A percentile compares a stretch with the other conserved stretches of the same genome.
Conservation (phyloP, 768 basidiomycete species). For the Mrakia frigida region DNA sequence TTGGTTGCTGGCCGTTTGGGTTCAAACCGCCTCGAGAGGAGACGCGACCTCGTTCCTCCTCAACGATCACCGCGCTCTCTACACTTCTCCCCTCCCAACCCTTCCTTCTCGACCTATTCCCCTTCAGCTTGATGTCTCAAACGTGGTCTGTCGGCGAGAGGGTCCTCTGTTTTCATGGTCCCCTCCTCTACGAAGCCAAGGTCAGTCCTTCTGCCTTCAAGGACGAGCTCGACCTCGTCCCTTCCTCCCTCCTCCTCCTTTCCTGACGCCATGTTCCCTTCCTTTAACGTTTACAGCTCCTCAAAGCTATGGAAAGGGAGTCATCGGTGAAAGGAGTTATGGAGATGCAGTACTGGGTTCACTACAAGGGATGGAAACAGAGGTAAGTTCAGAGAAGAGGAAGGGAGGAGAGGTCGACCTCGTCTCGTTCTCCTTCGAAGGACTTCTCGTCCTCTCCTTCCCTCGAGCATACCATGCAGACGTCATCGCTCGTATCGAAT, state of each 20-base stretch:
- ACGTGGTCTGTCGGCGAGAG: constrained; percentile 61
- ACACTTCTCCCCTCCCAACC: not conserved
- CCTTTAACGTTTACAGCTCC: constrained; percentile 47
- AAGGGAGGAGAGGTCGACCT: not conserved
- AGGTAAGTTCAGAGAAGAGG: not conserved
- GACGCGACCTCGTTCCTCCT: not conserved
- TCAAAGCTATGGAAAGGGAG: constrained; percentile 63
- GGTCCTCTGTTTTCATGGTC: constrained; percentile 90
- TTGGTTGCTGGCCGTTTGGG: not conserved
- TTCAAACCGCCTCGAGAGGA: not conserved
- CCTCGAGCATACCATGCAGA: not conserved
- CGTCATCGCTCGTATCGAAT: not conserved
- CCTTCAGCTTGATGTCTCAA: not conserved
- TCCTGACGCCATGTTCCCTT: not conserved
- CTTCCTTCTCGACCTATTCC: too few species aligned
- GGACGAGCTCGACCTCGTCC: not conserved
- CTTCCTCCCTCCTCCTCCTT: not conserved
- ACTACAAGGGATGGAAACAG: constrained; percentile 96
- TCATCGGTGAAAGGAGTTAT: constrained; percentile 49
- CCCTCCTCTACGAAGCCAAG: constrained; percentile 92
- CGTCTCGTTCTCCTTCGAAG: not conserved
- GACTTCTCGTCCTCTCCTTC: not conserved
- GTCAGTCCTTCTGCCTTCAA: constrained; percentile 35
- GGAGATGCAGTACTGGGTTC: constrained; percentile 87
- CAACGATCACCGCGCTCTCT: not conserved